phyloP scores from a whole-genome alignment of 1,284 basidiomycete species.

The Moniliophthora roreri region DNA sequence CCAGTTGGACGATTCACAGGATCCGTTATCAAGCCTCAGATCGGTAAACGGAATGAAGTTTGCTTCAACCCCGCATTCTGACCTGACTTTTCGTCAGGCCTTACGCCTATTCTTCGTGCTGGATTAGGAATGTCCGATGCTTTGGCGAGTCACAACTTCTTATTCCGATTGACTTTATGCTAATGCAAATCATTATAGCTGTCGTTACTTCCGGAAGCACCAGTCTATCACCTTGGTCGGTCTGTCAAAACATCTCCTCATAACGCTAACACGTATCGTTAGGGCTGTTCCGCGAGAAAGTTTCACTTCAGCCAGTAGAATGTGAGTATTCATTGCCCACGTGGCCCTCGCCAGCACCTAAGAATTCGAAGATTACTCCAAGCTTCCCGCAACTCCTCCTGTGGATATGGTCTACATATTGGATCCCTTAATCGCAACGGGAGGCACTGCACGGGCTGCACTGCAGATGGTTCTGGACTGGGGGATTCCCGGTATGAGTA shows the following conservation, averaged over 20 bases:
- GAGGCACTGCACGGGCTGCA: conserved; percentile 89
- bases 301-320: conserved; percentile 90
- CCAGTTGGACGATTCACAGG: conserved; percentile 71
- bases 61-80: not conserved
- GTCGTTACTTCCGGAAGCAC: conserved; percentile 81
- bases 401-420: conserved; percentile 85
- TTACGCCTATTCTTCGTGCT: conserved; percentile 90
- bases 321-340: conserved; percentile 47
- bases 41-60: conserved; percentile 46
- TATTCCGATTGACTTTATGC: conserved; percentile 10
- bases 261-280: not conserved
- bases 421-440: conserved; percentile 92
- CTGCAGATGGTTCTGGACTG: conserved; percentile 84
- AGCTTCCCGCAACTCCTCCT: conserved; percentile 76
- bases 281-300: conserved; percentile 81
- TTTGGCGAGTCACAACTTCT: conserved; percentile 36
- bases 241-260: not conserved
- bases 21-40: conserved; percentile 63
- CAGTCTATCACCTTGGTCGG: conserved; percentile 85
- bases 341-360: conserved; percentile 7
- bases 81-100: conserved; percentile 9
- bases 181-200: conserved; percentile 35
- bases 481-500: conserved; percentile 69
- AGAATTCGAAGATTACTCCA: conserved; percentile 78
- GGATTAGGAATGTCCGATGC: conserved; percentile 94